These are phyloP conservation scores for Penicillium desertorum DNA, from an alignment of 495 filamentous ascomycete genomes.

Conservation along the genomic window DNA sequence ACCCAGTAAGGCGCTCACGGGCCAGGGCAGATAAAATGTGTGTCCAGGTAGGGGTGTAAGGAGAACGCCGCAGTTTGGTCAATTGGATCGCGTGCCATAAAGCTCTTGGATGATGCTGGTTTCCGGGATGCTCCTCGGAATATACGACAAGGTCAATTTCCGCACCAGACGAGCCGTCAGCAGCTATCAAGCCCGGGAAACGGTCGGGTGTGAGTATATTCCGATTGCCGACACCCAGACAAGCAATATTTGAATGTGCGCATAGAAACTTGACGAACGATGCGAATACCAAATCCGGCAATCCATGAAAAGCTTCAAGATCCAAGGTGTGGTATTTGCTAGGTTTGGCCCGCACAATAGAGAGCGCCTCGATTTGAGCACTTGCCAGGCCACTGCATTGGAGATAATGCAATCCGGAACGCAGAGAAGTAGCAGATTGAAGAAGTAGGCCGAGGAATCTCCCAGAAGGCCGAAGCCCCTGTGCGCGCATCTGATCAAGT, in stretches of 20 bases:
- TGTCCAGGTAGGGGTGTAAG: conserved; percentile 42
- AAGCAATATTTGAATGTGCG: conserved; percentile 19
- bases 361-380: conserved; percentile 35
- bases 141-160: conserved; percentile 25
- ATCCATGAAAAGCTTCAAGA: conserved; percentile 25
- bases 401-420: conserved; percentile 44
- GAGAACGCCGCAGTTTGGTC: conserved; percentile 31
- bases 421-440: conserved; percentile 39
- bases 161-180: conserved; percentile 3
- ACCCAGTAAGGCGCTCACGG: conserved; percentile 20
- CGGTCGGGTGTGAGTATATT: conserved; percentile 31
- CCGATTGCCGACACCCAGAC: not conserved
- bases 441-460: conserved; percentile 51
- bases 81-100: conserved; percentile 49
- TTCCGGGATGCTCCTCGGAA: conserved; percentile 16
- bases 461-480: conserved; percentile 44
- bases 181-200: conserved; percentile 34
- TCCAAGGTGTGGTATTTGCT: conserved; percentile 18
- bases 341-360: conserved; percentile 26
- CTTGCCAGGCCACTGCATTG: conserved; percentile 34
- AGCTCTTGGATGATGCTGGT: conserved; percentile 28
- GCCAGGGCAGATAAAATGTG: conserved; percentile 35
- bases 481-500: conserved; percentile 51
- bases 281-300: conserved; percentile 45
- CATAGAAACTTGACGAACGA: conserved; percentile 53